phyloP scores from a whole-genome alignment of 768 basidiomycete genomes.

The Termitomyces sp. region DNA sequence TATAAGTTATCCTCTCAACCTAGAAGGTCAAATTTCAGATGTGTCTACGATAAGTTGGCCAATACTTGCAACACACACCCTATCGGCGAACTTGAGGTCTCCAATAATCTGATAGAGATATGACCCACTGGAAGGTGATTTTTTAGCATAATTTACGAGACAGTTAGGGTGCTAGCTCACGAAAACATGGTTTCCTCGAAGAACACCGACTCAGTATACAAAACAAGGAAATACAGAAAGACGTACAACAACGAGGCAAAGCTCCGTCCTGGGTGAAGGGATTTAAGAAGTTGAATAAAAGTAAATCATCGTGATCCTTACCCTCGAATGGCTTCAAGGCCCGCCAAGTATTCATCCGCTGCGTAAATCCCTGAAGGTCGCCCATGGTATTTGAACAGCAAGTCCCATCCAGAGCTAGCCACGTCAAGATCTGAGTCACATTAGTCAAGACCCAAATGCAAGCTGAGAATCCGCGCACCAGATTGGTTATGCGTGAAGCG shows the following conservation, averaged over 20 bases:
- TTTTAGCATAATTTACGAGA: not conserved
- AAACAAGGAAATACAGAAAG: not conserved
- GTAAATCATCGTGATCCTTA: constrained; percentile 15
- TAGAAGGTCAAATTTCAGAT: not conserved
- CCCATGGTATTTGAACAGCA: constrained; percentile 57
- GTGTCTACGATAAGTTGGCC: not conserved
- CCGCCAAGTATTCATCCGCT: constrained; percentile 55
- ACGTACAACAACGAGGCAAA: constrained; percentile 50
- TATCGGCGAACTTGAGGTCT: constrained; percentile 27
- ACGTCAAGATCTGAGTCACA: constrained; percentile 37
- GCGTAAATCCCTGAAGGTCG: constrained; percentile 52
- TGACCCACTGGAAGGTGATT: constrained; percentile 34
- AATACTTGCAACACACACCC: constrained; percentile 7
- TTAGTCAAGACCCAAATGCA: not conserved
- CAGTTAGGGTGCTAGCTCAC: constrained; percentile 24
- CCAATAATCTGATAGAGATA: constrained; percentile 55
- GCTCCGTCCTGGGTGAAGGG: constrained; percentile 37
- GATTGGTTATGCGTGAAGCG: constrained; percentile 55
- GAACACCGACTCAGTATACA: not conserved
- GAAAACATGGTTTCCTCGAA: constrained; percentile 58
- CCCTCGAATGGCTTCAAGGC: constrained; percentile 52
- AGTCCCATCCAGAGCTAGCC: constrained; percentile 50
- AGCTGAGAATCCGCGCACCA: constrained; percentile 24
- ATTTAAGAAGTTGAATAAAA: not conserved
- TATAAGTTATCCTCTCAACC: constrained; percentile 46